Evolutionary conservation across 306 rosid genomes (phyloP).

Genomic region (Oxytropis ochrocephala): DNA sequence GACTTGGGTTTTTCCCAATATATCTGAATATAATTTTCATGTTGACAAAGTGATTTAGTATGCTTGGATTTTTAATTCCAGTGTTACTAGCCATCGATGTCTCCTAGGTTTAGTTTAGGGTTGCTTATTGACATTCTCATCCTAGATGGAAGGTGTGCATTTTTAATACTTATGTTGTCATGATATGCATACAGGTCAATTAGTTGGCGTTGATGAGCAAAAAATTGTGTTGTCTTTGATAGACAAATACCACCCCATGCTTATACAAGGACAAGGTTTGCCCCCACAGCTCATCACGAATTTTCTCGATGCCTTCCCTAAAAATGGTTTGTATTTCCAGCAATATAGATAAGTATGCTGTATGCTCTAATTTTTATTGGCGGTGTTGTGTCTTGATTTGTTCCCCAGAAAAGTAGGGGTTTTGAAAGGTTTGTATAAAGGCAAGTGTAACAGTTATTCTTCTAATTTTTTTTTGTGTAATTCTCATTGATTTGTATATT

Average conservation of each 20-base stretch:
- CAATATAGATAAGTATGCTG: conserved; percentile 18
- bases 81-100: neutral
- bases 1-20: too few species aligned
- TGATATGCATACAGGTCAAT: conserved; percentile 47
- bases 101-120: conserved; percentile 8
- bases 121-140: conserved; percentile 13
- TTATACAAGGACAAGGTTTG: conserved; percentile 39
- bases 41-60: neutral
- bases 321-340: conserved; percentile 37
- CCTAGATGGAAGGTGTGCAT: neutral
- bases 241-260: conserved; percentile 43
- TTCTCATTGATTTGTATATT: conserved; percentile 20
- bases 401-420: neutral
- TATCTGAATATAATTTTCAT: neutral
- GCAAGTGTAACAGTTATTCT: neutral
- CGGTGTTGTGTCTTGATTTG: conserved; percentile 2
- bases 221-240: conserved; percentile 36
- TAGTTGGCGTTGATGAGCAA: conserved; percentile 48
- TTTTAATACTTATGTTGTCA: conserved; percentile 13
- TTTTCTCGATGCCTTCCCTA: conserved; percentile 53
- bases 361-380: neutral
- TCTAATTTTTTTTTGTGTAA: neutral
- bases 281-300: conserved; percentile 36
- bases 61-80: neutral
- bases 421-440: conserved; percentile 11